Base-by-base conservation (phyloP, 2,329 filamentous ascomycete species). In the Calonectria multiphialidica region DNA sequence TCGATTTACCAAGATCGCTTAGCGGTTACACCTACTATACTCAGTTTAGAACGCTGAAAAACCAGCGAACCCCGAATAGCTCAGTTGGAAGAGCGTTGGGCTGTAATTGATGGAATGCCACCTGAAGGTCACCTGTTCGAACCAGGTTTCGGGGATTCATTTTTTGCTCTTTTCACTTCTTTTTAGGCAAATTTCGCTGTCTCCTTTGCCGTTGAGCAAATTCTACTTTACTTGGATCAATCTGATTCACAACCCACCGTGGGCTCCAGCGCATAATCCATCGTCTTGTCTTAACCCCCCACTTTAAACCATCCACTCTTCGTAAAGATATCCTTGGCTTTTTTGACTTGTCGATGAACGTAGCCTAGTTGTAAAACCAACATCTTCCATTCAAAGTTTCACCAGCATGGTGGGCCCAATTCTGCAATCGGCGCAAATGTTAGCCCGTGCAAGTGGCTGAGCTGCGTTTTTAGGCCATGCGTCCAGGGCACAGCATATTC, bases 71-170 rank as follows among this genome's bases (percentile, higher is more conserved):
- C 53, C 53, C 53, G 53, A 59, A 59, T 59, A 59, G 53, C 53
- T 59, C 53, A 59, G 53, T 59, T 59, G 53, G 53, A 59, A 59
- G 53, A 59, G 53, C 53, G 53, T 59, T 59, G 53, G 53, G 53
- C 53, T 59, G 53, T 59, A 59, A 59, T 59, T 40, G 53, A 59
- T 59, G 33, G 53, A 59, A 59, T 59, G 53, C 53, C 53, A 59
- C 53, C 53, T 59, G 53, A 59, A 59, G 53, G 53, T 59, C 53
- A 59, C 53, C 53, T 59, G 53, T 59, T 59, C 53, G 53, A 59
- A 59, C 53, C 53, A 59, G 53, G 53, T 59, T 59, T 59, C 53
- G 53, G 53, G 53, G 65, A 67, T 59, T 59, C 53, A 40, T 12
- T 59, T 59, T 57, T 59, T 40, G 23, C 13, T 7, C 25, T 23